Percentiles rank a stretch among this genome's conserved stretches.
phyloP scores from a whole-genome alignment of 768 basidiomycete genomes.

The Pisolithus tinctorius region DNA sequence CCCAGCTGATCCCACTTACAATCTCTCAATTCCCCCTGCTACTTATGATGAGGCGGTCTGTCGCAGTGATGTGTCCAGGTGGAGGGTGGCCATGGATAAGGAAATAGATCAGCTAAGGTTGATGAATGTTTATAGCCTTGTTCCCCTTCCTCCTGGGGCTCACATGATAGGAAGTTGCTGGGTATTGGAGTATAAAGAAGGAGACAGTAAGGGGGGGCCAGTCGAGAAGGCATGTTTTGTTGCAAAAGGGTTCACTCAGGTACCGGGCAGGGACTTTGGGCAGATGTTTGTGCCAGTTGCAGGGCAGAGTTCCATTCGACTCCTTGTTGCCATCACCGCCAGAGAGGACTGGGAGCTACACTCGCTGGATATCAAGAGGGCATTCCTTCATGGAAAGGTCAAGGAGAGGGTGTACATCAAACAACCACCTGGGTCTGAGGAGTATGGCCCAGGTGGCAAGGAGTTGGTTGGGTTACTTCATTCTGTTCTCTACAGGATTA shows the following conservation, averaged over 20 bases:
- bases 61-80: background rate
- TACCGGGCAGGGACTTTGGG: background rate
- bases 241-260: background rate
- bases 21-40: no score
- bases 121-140: no score
- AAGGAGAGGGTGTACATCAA: conserved; percentile 28
- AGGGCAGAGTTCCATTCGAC: no score
- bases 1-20: background rate
- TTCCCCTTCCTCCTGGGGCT: no score
- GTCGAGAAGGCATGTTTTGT: background rate
- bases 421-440: conserved; percentile 27
- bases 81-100: conserved; percentile 2
- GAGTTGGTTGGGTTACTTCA: background rate
- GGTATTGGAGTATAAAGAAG: no score
- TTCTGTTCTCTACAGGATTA: background rate
- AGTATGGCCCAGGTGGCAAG: background rate
- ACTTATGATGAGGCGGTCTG: background rate
- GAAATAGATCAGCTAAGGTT: no score
- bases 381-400: conserved; percentile 1
- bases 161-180: no score
- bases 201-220: background rate
- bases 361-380: no score
- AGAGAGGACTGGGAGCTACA: no score
- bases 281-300: no score
- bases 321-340: no score